Conservation (phyloP, 176 grass and related monocot species). For the Oryza brachyantha region DNA sequence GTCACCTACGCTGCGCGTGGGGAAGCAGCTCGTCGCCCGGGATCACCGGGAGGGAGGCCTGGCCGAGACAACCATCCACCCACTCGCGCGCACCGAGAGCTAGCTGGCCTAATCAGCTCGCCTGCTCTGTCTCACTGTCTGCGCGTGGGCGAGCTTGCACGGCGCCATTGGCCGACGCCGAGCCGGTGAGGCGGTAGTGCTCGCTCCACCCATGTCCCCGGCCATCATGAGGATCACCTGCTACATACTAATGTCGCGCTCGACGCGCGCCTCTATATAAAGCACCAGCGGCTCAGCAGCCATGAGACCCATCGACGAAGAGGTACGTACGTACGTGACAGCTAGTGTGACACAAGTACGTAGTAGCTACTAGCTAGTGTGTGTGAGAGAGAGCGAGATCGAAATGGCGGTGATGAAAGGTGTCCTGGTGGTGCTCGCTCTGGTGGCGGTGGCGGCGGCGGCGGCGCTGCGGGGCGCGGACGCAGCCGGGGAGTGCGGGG, state of each 20-base stretch:
- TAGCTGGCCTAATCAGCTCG: no score
- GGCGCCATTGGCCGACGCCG: neutral
- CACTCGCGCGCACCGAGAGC: constrained; percentile 11
- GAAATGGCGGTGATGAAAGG: neutral
- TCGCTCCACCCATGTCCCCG: constrained; percentile 22
- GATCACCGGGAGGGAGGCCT: no score
- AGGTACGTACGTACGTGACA: neutral
- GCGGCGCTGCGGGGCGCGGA: constrained; percentile 18
- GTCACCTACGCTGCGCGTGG: no score
- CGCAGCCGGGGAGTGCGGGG: constrained; percentile 60
- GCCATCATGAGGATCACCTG: constrained; percentile 18
- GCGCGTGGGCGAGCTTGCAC: constrained; percentile 11
- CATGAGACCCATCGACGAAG: neutral
- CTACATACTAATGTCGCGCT: neutral
- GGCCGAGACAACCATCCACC: no score
- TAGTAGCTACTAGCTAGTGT: neutral
- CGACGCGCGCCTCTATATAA: constrained; percentile 20
- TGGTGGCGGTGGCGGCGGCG: neutral
- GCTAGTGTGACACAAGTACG: neutral
- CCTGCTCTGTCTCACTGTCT: neutral
- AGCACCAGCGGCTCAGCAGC: neutral
- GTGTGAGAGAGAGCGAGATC: neutral
- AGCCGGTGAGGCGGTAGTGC: constrained; percentile 25
- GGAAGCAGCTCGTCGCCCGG: no score
- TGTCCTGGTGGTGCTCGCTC: neutral